These are phyloP conservation scores for Rhododendron henanense DNA, from an alignment of 148 eudicot genomes.

Conservation along the genomic window DNA sequence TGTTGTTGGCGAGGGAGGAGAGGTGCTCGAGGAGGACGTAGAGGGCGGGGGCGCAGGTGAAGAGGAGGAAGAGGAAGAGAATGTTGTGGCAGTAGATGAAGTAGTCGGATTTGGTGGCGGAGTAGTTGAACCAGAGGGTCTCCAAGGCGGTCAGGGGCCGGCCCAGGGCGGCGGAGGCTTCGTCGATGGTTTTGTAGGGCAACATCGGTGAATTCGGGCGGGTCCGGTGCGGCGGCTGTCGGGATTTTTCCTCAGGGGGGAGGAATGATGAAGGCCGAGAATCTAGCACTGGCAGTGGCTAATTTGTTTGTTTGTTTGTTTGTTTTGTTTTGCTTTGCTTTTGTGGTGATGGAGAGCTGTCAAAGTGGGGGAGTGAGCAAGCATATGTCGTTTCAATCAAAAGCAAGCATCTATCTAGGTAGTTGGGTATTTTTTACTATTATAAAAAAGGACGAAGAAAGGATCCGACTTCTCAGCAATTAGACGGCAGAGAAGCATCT, in stretches of 20 bases:
- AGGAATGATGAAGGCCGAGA: neutral
- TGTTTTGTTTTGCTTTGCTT: too few relatives aligned
- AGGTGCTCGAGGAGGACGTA: slow-evolving; percentile 38
- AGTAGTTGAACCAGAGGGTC: slow-evolving; percentile 70
- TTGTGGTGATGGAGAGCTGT: neutral
- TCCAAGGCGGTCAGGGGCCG: slow-evolving; percentile 56
- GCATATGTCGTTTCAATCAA: too few relatives aligned
- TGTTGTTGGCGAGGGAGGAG: slow-evolving; percentile 1
- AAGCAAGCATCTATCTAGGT: too few relatives aligned
- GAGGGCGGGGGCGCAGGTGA: slow-evolving; percentile 59
- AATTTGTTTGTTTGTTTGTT: neutral
- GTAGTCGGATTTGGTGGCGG: slow-evolving; percentile 77
- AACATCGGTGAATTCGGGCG: slow-evolving; percentile 37
- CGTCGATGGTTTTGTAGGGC: slow-evolving; percentile 51
- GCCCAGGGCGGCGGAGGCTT: slow-evolving; percentile 55
- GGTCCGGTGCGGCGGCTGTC: neutral
- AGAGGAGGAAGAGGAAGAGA: slow-evolving; percentile 63
- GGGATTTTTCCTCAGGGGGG: too few relatives aligned
- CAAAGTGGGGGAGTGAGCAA: neutral
- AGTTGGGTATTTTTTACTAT: too few relatives aligned
- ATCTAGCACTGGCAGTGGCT: neutral
- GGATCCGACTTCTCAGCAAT: too few relatives aligned
- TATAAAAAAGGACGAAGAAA: too few relatives aligned
- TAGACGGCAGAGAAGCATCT: too few relatives aligned
- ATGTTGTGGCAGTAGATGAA: slow-evolving; percentile 80